Base-by-base conservation (phyloP, 2,329 filamentous ascomycete species). In the Trichoderma afroharzianum region DNA sequence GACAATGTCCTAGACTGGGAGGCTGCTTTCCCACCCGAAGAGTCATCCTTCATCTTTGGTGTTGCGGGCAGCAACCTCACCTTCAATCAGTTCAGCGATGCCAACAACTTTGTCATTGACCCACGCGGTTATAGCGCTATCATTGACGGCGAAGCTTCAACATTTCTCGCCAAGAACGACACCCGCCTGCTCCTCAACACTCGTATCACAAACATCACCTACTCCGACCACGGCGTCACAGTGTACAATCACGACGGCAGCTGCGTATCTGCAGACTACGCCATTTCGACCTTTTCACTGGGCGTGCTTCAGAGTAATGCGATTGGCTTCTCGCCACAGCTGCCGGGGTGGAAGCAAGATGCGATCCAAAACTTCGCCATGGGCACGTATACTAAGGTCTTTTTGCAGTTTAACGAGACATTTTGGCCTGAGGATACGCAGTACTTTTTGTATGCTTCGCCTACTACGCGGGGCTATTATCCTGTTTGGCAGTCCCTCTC, bases 381-480 rank as follows among this genome's bases (percentile, higher is more conserved):
- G 87, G 91, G 88, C 7, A 92, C 90, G 0, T 93, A 92, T 80
- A 93, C 90, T 66, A 93, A 93, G 77, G 88, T 93, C 73, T 93
- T 93, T 80, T 81, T 91, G 72, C 90, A 92, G 73, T 93, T 92
- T 79, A 83, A 89, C 72, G 82, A 89, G 69, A 87, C 88, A 0
- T 93, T 93, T 79, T 93, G 91, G 91, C 82, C 75, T 0, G 76
- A 80, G 0, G 79, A 83, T 18, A 81, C 78, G 0, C 79, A 86
- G 74, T 86, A 79, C 74, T 83, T 85, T 71, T 76, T 86, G 0
- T 85, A 85, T 68, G 84, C 84, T 0, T 84, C 84, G 28, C 79
- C 82, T 3, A 77, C 78, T 0, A 76, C 76, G 21, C 80, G 84
- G 1, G 84, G 84, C 0, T 82, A 83, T 72, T 86, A 80, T 43